Conservation (phyloP, 106 monocot species). For the Allium sativum region DNA sequence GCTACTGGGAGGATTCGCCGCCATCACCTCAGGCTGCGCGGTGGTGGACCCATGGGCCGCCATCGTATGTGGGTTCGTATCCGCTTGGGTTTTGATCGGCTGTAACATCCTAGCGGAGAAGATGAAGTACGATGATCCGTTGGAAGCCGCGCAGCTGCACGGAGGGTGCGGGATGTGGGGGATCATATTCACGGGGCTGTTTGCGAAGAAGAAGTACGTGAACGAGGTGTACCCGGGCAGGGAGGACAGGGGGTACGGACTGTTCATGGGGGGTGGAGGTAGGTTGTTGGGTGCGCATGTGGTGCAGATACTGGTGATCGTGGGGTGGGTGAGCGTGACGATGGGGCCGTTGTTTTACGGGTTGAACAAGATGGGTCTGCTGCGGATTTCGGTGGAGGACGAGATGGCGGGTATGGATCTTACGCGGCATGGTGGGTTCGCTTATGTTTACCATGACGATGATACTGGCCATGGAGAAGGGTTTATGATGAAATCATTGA, state of each 20-base stretch:
- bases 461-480: background rate
- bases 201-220: conserved; percentile 27
- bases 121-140: conserved; percentile 26
- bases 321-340: conserved; percentile 26
- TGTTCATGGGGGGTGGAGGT: conserved; percentile 32
- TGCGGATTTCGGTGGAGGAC: conserved; percentile 28
- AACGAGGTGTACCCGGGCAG: conserved; percentile 15
- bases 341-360: conserved; percentile 27
- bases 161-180: conserved; percentile 37
- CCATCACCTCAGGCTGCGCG: background rate
- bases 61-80: background rate
- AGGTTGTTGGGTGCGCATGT: conserved; percentile 22
- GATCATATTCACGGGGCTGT: conserved; percentile 31
- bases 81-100: conserved; percentile 1
- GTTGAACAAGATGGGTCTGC: conserved; percentile 12
- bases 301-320: conserved; percentile 15
- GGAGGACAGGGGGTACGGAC: conserved; percentile 13
- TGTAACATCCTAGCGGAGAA: conserved; percentile 2
- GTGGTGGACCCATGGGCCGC: conserved; percentile 6
- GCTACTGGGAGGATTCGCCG: conserved; percentile 1
- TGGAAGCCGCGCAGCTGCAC: conserved; percentile 38
- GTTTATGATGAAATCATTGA: background rate
- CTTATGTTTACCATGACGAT: conserved; percentile 23
- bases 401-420: conserved; percentile 36
- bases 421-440: conserved; percentile 33